These are phyloP conservation scores for Metarhizium humberi DNA, from an alignment of 2,329 filamentous ascomycete species.

Conservation along the genomic window DNA sequence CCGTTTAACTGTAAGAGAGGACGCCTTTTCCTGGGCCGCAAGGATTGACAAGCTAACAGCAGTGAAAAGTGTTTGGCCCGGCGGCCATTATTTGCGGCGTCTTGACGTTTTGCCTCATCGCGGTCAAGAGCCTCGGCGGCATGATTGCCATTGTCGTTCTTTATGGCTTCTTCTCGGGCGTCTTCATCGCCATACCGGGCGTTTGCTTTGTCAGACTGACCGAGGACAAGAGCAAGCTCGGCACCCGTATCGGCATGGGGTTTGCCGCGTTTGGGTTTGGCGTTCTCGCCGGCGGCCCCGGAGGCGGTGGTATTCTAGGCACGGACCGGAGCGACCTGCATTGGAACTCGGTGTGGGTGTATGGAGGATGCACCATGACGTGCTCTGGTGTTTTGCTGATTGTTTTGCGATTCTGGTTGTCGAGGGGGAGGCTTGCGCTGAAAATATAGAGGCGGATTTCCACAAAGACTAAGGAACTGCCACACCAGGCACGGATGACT, in stretches of 20 bases:
- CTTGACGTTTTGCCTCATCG: neutral
- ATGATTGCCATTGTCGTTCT: conserved; percentile 31
- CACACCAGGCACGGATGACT: too few species aligned
- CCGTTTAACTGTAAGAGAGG: neutral
- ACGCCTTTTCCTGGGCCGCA: too few species aligned
- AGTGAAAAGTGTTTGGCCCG: neutral
- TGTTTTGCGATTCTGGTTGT: neutral
- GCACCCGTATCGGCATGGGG: conserved; percentile 28
- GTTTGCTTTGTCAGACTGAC: conserved; percentile 28
- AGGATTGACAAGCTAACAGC: too few species aligned
- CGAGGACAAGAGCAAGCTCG: conserved; percentile 24
- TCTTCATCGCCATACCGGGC: conserved; percentile 33
- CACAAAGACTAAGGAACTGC: neutral
- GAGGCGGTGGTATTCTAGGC: conserved; percentile 25
- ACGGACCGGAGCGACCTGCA: neutral
- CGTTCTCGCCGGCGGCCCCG: conserved; percentile 38
- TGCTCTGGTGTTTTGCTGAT: neutral
- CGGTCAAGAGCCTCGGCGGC: conserved; percentile 17
- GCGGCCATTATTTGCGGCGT: neutral
- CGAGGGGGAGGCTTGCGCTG: neutral
- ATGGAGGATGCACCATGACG: neutral
- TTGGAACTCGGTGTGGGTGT: neutral
- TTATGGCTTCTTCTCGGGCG: conserved; percentile 36
- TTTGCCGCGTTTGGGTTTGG: conserved; percentile 26
- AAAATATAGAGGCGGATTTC: neutral